Evolutionary conservation across 2,329 filamentous ascomycete genomes (phyloP), one percentile per base, ranked within the genome.

Genomic region (Myriosclerotinia duriaeana): DNA sequence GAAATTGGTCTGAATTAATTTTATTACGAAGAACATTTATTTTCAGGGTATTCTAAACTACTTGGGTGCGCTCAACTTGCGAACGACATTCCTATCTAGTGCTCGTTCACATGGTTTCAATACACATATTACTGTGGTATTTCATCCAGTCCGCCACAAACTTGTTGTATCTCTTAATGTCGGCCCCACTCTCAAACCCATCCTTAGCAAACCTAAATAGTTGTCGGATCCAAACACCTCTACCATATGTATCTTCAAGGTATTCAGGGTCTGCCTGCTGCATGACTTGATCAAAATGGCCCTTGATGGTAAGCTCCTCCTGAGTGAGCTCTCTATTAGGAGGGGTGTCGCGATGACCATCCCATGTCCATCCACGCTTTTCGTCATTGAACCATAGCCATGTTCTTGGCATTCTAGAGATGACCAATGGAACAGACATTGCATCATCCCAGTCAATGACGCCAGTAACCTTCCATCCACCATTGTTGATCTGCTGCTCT

Each of bases 361-460:
- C 4, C 68, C 66, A 69, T 3, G 2, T 17, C 22, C 17, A 6
- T 2, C 5, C 3, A 0, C 68, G 65, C 1, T 61, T 48, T 1
- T 68, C 46, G 7, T 70, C 67, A 30, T 66, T 22, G 12, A 38
- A 12, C 71, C 71, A 72, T 1, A 73, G 66, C 72, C 71, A 72
- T 1, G 22, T 36, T 15, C 46, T 64, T 20, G 70, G 69, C 1
- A 52, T n/a, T 48, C 70, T 20, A 11, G 67, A 15, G 14, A 73
- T n/a, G 7, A 72, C 66, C 0, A 20, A 38, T 3, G 71, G 71
- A 0, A 69, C 66, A 3, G 72, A 68, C 9, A 68, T 2, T 12
- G 22, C 61, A 46, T 66, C 68, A 55, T 73, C 71, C 70, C 54
- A 72, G 36, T 73, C 72, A 1, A 72, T 8, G 3, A 70, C 53